phyloP scores from a whole-genome alignment of 805 yeast genomes.

The Cyberlindnera galapagoensis region DNA sequence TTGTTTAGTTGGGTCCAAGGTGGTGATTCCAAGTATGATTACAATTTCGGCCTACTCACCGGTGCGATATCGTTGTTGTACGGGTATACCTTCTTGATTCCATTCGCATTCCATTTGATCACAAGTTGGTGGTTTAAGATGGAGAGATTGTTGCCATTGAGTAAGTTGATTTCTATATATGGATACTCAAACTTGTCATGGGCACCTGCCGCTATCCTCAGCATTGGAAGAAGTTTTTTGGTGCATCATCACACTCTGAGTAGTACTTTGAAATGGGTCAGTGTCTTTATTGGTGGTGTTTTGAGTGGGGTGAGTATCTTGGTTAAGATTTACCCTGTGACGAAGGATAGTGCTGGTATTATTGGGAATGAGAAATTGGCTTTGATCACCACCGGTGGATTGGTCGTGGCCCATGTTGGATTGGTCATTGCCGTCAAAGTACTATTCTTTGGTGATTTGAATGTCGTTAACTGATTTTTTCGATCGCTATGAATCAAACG shows the following conservation, averaged over 20 bases:
- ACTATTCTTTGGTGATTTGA: conserved; percentile 47
- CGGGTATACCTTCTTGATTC: conserved; percentile 68
- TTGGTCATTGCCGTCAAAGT: conserved; percentile 62
- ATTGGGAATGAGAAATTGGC: conserved; percentile 33
- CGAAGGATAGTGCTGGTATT: conserved; percentile 27
- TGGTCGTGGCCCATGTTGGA: conserved; percentile 45
- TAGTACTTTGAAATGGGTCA: conserved; percentile 51
- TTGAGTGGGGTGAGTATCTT: conserved; percentile 53
- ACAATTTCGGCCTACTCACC: conserved; percentile 54
- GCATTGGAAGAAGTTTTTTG: conserved; percentile 51
- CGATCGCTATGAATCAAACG: too few relatives aligned
- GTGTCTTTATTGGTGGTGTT: conserved; percentile 53
- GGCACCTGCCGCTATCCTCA: conserved; percentile 72
- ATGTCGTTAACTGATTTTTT: too few relatives aligned
- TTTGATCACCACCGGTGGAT: conserved; percentile 30
- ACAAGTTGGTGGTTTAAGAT: conserved; percentile 51
- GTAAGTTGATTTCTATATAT: conserved; percentile 64
- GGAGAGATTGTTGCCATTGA: conserved; percentile 39
- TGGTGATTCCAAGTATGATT: conserved; percentile 43
- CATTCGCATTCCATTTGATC: conserved; percentile 45
- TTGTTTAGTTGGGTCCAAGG: conserved; percentile 43
- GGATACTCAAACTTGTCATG: conserved; percentile 82
- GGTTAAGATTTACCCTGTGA: conserved; percentile 38
- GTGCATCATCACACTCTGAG: conserved; percentile 39
- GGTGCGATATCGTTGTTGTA: conserved; percentile 66